These are phyloP conservation scores for Flaveria floridana DNA, from an alignment of 140 eudicot species.

Conservation along the genomic window DNA sequence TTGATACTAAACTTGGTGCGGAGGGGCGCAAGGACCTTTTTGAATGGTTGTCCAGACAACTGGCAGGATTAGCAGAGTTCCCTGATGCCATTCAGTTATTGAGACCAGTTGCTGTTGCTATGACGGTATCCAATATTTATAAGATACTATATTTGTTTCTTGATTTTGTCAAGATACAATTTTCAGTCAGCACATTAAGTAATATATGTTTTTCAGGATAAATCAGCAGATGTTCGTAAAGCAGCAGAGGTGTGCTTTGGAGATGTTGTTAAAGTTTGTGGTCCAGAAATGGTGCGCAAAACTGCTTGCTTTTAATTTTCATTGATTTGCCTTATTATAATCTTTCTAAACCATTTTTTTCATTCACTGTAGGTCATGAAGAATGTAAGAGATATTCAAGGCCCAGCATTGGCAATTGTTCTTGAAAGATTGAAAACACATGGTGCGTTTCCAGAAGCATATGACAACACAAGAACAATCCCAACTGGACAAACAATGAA, in stretches of 20 bases:
- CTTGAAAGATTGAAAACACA: constrained; percentile 75
- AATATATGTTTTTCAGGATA: constrained; percentile 58
- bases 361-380: constrained; percentile 57
- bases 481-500: constrained; percentile 50
- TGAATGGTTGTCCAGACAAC: constrained; percentile 89
- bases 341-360: constrained; percentile 13
- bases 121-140: constrained; percentile 60
- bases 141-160: neutral
- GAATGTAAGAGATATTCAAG: constrained; percentile 87
- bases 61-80: constrained; percentile 61
- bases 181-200: neutral
- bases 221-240: constrained; percentile 98
- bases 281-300: constrained; percentile 69
- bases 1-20: constrained; percentile 93
- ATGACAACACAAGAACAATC: constrained; percentile 48
- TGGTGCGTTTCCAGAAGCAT: constrained; percentile 56
- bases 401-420: constrained; percentile 89
- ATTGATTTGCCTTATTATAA: neutral
- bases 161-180: neutral
- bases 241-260: constrained; percentile 92
- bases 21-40: constrained; percentile 98
- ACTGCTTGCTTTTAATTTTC: neutral
- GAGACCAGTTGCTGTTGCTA: constrained; percentile 76
- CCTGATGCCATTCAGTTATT: constrained; percentile 83
- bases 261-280: constrained; percentile 82